Evolutionary conservation across 306 rosid species (phyloP).

Genomic region (Abrus pulchellus): DNA sequence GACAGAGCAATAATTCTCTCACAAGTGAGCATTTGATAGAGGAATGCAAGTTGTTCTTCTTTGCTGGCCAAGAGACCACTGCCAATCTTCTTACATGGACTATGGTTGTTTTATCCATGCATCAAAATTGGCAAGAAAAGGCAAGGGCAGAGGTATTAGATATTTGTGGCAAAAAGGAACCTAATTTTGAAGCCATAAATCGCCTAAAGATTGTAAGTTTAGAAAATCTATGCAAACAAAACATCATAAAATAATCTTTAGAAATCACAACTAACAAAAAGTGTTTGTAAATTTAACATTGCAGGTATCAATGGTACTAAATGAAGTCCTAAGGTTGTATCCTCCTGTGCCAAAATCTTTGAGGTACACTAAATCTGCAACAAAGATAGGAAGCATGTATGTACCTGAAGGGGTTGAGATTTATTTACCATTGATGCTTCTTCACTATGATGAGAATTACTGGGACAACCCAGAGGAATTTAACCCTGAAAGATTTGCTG

Average conservation of each 20-base stretch:
- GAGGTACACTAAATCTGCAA: background rate
- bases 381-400: background rate
- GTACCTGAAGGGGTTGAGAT: background rate
- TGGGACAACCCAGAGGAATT: background rate
- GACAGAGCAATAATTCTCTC: background rate
- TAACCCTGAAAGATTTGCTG: background rate
- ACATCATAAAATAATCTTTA: background rate
- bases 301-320: constrained; percentile 9
- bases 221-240: too few species aligned
- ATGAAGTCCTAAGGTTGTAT: constrained; percentile 8
- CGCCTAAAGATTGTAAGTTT: background rate
- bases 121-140: constrained; percentile 3
- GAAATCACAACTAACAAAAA: too few species aligned
- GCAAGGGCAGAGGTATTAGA: background rate
- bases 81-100: background rate
- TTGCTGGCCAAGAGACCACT: constrained; percentile 11
- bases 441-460: background rate
- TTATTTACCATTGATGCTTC: background rate
- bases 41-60: constrained; percentile 16
- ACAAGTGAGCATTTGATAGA: background rate
- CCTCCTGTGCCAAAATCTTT: background rate
- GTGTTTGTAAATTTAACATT: too few species aligned
- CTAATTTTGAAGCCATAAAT: background rate
- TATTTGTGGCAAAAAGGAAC: background rate
- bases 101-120: background rate